Evolutionary conservation across 1,139 yeast species (phyloP).

Genomic region (Ashbya aceris): DNA sequence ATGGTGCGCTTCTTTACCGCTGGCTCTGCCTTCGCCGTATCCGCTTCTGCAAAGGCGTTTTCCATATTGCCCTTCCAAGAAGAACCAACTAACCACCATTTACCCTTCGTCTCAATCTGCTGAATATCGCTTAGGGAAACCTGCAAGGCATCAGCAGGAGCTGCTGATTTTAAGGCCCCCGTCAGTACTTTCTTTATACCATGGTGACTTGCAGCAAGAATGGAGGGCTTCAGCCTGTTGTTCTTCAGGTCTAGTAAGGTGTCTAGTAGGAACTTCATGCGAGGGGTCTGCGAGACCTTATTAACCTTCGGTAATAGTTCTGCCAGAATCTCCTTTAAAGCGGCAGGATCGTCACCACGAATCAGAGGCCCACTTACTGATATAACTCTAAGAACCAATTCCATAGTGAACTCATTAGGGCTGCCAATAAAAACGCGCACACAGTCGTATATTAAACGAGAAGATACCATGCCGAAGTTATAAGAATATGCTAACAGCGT

Average conservation of each 20-base stretch:
- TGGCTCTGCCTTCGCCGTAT: slow-evolving; percentile 20
- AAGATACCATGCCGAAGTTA: slow-evolving; percentile 64
- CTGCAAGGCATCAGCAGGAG: slow-evolving; percentile 65
- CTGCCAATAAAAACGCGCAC: slow-evolving; percentile 47
- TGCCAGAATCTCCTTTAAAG: slow-evolving; percentile 70
- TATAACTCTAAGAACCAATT: slow-evolving; percentile 60
- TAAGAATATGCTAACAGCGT: slow-evolving; percentile 70
- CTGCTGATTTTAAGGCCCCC: slow-evolving; percentile 30
- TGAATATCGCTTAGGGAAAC: slow-evolving; percentile 79
- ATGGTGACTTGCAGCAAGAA: slow-evolving; percentile 25
- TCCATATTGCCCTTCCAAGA: slow-evolving; percentile 73
- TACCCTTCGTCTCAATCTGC: slow-evolving; percentile 68
- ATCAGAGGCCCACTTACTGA: slow-evolving; percentile 75
- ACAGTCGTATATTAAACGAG: slow-evolving; percentile 68
- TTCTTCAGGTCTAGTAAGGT: slow-evolving; percentile 79
- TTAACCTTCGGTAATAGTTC: slow-evolving; percentile 43
- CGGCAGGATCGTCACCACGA: slow-evolving; percentile 81
- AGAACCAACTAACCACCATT: slow-evolving; percentile 98
- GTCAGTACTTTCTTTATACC: slow-evolving; percentile 60
- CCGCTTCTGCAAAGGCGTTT: slow-evolving; percentile 26
- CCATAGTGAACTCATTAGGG: slow-evolving; percentile 67
- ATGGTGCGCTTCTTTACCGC: slow-evolving; percentile 18
- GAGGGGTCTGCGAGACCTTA: slow-evolving; percentile 39
- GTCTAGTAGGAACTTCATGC: slow-evolving; percentile 78
- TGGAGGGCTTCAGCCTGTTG: slow-evolving; percentile 53